phyloP scores from a whole-genome alignment of 1,284 basidiomycete species.

The Boletellus deceptivus region DNA sequence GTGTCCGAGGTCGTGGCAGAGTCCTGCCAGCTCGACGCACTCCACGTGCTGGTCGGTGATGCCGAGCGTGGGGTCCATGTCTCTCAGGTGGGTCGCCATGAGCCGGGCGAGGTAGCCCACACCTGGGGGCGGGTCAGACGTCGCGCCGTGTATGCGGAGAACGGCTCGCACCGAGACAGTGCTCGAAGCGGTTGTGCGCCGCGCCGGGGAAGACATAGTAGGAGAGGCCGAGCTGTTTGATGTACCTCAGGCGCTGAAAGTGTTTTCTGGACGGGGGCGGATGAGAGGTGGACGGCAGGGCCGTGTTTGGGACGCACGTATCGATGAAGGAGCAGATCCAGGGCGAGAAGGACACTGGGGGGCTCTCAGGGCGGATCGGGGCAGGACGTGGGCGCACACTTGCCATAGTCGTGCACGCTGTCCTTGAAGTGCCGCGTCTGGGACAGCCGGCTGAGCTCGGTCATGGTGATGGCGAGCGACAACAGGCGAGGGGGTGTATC shows the following conservation, averaged over 20 bases:
- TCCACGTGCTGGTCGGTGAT: constrained; percentile 55
- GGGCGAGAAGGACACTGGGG: constrained; percentile 35
- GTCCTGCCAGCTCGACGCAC: constrained; percentile 54
- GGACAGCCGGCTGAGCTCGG: constrained; percentile 2
- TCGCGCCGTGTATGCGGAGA: background rate
- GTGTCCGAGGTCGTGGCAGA: constrained; percentile 59
- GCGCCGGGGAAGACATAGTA: constrained; percentile 75
- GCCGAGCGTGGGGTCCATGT: constrained; percentile 57
- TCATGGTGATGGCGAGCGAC: background rate
- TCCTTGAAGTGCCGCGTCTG: constrained; percentile 33
- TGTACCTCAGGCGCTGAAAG: constrained; percentile 68
- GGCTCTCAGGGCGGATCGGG: background rate
- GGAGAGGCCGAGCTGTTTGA: constrained; percentile 76
- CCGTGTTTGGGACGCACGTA: constrained; percentile 32
- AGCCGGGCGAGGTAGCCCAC: constrained; percentile 67
- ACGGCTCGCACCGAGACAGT: constrained; percentile 57
- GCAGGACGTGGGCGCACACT: constrained; percentile 1
- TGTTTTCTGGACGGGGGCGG: constrained; percentile 47
- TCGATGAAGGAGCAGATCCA: constrained; percentile 42
- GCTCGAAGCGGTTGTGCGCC: constrained; percentile 77
- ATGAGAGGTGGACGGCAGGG: too few relatives aligned
- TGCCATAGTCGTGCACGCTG: constrained; percentile 34
- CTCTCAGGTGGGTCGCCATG: constrained; percentile 55
- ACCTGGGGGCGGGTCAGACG: constrained; percentile 38
- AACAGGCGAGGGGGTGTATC: background rate